A percentile compares a stretch with the other conserved stretches of the same genome.
These are phyloP conservation scores for Primulina eburnea DNA, from an alignment of 257 asterid species.

Conservation along the genomic window DNA sequence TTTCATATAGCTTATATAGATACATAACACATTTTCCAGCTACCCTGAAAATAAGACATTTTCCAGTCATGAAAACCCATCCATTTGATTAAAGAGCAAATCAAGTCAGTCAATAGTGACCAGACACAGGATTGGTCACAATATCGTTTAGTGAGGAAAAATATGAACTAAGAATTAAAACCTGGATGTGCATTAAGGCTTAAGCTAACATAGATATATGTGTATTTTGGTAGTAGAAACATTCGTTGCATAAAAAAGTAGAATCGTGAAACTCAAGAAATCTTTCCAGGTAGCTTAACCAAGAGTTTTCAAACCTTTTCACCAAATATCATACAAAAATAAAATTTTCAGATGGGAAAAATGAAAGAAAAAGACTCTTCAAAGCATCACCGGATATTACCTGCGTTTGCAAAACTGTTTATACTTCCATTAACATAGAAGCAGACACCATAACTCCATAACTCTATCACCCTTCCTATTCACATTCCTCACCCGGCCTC, in stretches of 20 bases:
- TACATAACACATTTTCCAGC: neutral
- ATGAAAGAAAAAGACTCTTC: neutral
- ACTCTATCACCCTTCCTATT: conserved; percentile 50
- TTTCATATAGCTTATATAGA: too few relatives aligned
- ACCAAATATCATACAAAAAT: neutral
- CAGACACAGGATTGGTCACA: neutral
- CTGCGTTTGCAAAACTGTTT: conserved; percentile 88
- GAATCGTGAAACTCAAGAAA: neutral
- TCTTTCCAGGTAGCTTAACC: neutral
- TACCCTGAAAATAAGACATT: too few relatives aligned
- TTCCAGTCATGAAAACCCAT: neutral
- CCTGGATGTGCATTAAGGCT: neutral
- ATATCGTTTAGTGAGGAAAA: too few relatives aligned
- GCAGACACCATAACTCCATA: conserved; percentile 75
- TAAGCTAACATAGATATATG: too few relatives aligned
- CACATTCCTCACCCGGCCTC: conserved; percentile 49
- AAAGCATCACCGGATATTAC: conserved; percentile 31
- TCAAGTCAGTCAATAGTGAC: neutral
- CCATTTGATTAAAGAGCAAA: neutral
- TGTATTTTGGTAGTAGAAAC: too few relatives aligned
- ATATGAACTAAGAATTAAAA: too few relatives aligned
- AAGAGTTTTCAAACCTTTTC: neutral
- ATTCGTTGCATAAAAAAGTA: too few relatives aligned
- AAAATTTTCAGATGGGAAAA: neutral
- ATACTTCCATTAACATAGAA: conserved; percentile 78